These are phyloP conservation scores for Schizochytrium sp. DNA, from an alignment of 108 stramenopile species.

Conservation along the genomic window DNA sequence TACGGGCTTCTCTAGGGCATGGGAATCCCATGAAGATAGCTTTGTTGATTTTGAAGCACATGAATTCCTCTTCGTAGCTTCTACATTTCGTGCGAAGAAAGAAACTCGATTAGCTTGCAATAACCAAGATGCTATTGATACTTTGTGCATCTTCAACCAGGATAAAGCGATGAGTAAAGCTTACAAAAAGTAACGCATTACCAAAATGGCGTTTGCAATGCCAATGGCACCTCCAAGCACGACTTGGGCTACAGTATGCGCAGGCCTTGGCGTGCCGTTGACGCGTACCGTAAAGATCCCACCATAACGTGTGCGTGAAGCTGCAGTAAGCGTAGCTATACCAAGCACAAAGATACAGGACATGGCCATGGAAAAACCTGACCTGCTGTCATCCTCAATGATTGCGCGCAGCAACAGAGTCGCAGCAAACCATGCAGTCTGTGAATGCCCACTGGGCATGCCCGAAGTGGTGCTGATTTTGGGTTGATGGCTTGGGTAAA, in stretches of 20 bases:
- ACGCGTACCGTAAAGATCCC: conserved; percentile 39
- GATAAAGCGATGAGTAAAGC: no score
- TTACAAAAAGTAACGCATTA: no score
- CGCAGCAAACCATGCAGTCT: conserved; percentile 54
- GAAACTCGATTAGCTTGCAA: no score
- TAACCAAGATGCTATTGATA: no score
- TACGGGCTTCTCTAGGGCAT: no score
- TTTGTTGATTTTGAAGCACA: no score
- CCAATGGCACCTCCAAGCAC: conserved; percentile 24
- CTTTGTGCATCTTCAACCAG: no score
- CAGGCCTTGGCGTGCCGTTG: conserved; percentile 38
- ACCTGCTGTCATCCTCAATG: background rate
- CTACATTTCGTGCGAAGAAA: no score
- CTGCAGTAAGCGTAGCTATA: background rate
- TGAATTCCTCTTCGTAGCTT: no score
- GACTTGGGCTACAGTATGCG: background rate
- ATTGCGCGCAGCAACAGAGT: conserved; percentile 5
- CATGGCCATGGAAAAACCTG: background rate
- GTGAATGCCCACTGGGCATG: conserved; percentile 53
- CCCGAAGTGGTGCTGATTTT: conserved; percentile 58
- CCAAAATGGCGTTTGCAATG: background rate
- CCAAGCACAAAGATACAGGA: background rate
- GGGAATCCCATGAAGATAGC: no score
- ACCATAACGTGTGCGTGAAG: background rate
- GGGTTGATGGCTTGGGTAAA: conserved; percentile 44